These are phyloP conservation scores for Meredithiella fracta DNA, from an alignment of 2,329 filamentous ascomycete genomes.

Conservation along the genomic window DNA sequence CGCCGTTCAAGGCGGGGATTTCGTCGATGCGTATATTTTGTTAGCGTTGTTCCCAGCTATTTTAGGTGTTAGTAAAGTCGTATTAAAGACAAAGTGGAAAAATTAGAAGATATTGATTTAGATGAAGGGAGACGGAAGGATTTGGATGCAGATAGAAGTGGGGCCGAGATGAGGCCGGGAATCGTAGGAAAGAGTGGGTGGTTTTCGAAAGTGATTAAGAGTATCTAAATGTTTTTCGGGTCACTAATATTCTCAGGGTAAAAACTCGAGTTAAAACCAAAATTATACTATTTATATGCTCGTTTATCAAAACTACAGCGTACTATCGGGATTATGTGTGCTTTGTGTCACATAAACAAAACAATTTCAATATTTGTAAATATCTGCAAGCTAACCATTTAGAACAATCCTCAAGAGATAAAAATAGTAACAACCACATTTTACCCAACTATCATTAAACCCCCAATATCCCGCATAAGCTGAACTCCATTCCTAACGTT, in stretches of 20 bases:
- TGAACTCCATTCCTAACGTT: no score
- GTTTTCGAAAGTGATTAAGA: slow-evolving; percentile 17
- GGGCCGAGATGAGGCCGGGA: slow-evolving; percentile 20
- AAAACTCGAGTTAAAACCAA: neutral
- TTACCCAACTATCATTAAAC: no score
- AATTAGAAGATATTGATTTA: slow-evolving; percentile 37
- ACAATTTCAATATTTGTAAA: neutral
- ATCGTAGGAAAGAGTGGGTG: slow-evolving; percentile 16
- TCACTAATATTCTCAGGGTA: no score
- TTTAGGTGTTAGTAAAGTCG: slow-evolving; percentile 37
- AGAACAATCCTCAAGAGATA: neutral
- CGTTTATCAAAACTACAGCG: neutral
- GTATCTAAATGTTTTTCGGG: no score
- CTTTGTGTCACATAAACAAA: neutral
- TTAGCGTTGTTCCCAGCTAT: slow-evolving; percentile 43
- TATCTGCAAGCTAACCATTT: neutral
- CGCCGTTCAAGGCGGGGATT: slow-evolving; percentile 40
- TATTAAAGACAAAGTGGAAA: slow-evolving; percentile 36
- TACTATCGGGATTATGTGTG: neutral
- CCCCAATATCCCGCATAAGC: no score
- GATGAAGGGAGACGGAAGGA: slow-evolving; percentile 38
- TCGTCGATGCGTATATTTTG: slow-evolving; percentile 48
- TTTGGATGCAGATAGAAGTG: slow-evolving; percentile 26
- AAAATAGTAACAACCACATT: no score
- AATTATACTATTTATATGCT: neutral